These are phyloP conservation scores for Blastobotrys indianensis DNA, from an alignment of 1,139 yeast genomes.

Conservation along the genomic window DNA sequence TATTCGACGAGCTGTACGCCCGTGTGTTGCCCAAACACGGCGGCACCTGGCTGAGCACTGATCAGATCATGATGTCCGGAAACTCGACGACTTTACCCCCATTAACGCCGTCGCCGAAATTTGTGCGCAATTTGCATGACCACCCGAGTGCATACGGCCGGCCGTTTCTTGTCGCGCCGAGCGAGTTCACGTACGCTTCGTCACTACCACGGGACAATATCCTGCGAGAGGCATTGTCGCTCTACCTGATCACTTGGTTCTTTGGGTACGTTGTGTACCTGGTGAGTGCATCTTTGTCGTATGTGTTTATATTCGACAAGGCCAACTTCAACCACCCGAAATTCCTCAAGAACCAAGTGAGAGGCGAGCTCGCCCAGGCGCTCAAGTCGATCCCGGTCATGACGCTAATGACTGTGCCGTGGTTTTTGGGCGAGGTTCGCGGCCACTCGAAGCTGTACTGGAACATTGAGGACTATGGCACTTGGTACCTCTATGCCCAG, in stretches of 20 bases:
- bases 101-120: background rate
- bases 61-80: background rate
- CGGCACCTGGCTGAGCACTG: background rate
- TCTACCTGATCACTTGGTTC: constrained; percentile 63
- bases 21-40: constrained; percentile 39
- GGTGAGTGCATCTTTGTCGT: constrained; percentile 66
- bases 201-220: constrained; percentile 64
- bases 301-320: constrained; percentile 73
- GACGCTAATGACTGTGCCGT: constrained; percentile 83
- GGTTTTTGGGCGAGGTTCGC: constrained; percentile 74
- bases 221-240: constrained; percentile 63
- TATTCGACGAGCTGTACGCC: constrained; percentile 71
- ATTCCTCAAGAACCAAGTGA: constrained; percentile 87
- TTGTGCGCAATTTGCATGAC: background rate
- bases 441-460: constrained; percentile 80
- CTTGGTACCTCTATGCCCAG: constrained; percentile 59
- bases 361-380: constrained; percentile 74
- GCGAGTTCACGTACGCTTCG: constrained; percentile 54
- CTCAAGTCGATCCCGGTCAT: constrained; percentile 76
- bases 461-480: constrained; percentile 57
- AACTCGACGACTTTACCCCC: background rate
- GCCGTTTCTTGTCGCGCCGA: constrained; percentile 45
- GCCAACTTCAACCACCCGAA: constrained; percentile 92
- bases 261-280: constrained; percentile 84
- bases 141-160: constrained; percentile 36